A percentile compares a stretch with the other conserved stretches of the same genome.
These are phyloP conservation scores for Salix purpurea DNA, from an alignment of 345 rosid species.

Conservation along the genomic window DNA sequence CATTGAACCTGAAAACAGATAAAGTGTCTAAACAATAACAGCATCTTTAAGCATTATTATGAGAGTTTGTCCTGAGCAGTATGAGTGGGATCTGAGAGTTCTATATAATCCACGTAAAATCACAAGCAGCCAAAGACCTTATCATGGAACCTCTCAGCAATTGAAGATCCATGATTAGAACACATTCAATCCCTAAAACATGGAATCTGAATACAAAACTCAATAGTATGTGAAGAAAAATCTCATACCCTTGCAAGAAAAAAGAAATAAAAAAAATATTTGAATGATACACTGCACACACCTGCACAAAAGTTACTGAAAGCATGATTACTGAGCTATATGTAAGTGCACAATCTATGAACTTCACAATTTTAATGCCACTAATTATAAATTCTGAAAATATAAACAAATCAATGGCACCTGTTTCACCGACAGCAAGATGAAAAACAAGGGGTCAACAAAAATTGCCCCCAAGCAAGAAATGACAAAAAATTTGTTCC, in stretches of 20 bases:
- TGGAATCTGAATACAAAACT: too few species aligned
- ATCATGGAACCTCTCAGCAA: background rate
- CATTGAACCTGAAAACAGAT: background rate
- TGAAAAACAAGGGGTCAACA: constrained; percentile 80
- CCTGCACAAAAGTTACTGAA: background rate
- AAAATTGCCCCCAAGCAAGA: constrained; percentile 73
- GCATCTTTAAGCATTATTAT: background rate
- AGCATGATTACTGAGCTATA: background rate
- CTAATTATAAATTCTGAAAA: background rate
- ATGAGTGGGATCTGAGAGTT: background rate
- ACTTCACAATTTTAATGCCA: background rate
- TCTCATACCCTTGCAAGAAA: too few species aligned
- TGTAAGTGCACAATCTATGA: background rate
- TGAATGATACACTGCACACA: background rate
- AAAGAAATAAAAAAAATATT: too few species aligned
- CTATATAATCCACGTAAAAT: background rate
- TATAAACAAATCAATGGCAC: constrained; percentile 30
- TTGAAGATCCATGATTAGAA: background rate
- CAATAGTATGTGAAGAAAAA: too few species aligned
- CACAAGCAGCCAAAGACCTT: background rate
- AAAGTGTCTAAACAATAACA: background rate
- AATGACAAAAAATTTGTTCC: constrained; percentile 69
- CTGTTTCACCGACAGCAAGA: constrained; percentile 46
- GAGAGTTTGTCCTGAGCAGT: background rate
- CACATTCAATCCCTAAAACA: background rate